Conservation (phyloP, 2,329 filamentous ascomycete species). For the Ceratocystis huliohia region DNA sequence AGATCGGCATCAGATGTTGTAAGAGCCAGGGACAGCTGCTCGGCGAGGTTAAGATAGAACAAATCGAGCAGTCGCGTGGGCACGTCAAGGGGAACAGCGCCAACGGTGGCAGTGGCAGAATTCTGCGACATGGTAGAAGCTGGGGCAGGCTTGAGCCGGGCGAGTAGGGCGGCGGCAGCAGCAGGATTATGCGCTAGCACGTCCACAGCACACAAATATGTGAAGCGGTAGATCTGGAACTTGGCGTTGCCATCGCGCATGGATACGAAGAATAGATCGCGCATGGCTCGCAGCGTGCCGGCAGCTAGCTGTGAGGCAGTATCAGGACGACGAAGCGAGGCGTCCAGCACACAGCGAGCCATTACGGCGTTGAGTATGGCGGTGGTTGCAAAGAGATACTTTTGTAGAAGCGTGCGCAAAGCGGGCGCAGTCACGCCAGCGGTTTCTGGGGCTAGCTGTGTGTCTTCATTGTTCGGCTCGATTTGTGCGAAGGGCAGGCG, state of each 20-base stretch:
- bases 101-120: neutral
- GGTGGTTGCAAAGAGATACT: conserved; percentile 61
- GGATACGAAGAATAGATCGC: conserved; percentile 72
- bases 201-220: conserved; percentile 71
- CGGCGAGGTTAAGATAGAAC: conserved; percentile 76
- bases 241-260: conserved; percentile 56
- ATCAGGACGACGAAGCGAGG: conserved; percentile 29
- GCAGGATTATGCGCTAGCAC: conserved; percentile 59
- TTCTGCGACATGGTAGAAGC: conserved; percentile 33
- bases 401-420: conserved; percentile 63
- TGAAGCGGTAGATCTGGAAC: conserved; percentile 76
- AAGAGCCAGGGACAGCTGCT: conserved; percentile 65
- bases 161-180: conserved; percentile 54
- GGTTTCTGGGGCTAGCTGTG: conserved; percentile 52
- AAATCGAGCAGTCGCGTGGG: conserved; percentile 60
- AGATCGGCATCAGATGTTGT: conserved; percentile 55
- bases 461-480: conserved; percentile 52
- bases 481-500: conserved; percentile 60
- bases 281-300: conserved; percentile 31
- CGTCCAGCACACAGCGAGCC: conserved; percentile 47
- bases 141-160: conserved; percentile 43
- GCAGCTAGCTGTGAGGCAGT: conserved; percentile 52
- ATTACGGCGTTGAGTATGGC: conserved; percentile 63
- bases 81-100: conserved; percentile 24
- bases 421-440: conserved; percentile 52